A percentile compares a stretch with the other conserved stretches of the same genome.
phyloP scores from a whole-genome alignment of 306 rosid species.

The Rosa persica region DNA sequence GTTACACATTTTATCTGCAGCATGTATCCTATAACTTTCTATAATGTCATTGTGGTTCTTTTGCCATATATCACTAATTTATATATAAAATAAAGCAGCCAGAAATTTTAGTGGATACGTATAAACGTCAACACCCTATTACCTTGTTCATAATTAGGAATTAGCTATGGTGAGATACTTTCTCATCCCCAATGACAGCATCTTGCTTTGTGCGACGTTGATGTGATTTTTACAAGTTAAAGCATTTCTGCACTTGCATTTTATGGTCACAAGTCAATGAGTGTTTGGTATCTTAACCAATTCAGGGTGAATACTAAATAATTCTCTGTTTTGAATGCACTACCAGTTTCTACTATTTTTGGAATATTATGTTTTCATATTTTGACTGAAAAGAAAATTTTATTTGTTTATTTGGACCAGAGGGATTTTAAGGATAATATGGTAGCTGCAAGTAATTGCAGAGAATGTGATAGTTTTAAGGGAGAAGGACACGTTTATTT shows the following conservation, averaged over 20 bases:
- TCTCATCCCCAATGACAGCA: neutral
- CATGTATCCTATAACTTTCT: neutral
- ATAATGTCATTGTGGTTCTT: too few relatives aligned
- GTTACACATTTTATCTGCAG: conserved; percentile 4
- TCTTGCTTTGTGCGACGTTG: neutral
- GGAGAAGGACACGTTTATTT: neutral
- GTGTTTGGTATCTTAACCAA: neutral
- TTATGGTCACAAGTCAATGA: neutral
- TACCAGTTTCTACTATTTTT: neutral
- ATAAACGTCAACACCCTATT: neutral
- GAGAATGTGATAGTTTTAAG: neutral
- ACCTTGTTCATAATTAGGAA: neutral
- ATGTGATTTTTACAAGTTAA: neutral
- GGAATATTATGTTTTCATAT: too few relatives aligned
- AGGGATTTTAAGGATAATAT: neutral
- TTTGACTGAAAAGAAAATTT: too few relatives aligned
- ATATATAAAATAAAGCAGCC: neutral
- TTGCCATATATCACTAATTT: neutral
- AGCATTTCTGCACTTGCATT: neutral
- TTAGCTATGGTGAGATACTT: neutral
- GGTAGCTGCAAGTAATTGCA: neutral
- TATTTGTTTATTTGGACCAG: neutral
- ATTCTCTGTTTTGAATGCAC: neutral
- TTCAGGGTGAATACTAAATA: too few relatives aligned
- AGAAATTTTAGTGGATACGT: neutral